A percentile compares a stretch with the other conserved stretches of the same genome.
These are phyloP conservation scores for Vigna radiata DNA, from an alignment of 306 rosid species.

Conservation along the genomic window DNA sequence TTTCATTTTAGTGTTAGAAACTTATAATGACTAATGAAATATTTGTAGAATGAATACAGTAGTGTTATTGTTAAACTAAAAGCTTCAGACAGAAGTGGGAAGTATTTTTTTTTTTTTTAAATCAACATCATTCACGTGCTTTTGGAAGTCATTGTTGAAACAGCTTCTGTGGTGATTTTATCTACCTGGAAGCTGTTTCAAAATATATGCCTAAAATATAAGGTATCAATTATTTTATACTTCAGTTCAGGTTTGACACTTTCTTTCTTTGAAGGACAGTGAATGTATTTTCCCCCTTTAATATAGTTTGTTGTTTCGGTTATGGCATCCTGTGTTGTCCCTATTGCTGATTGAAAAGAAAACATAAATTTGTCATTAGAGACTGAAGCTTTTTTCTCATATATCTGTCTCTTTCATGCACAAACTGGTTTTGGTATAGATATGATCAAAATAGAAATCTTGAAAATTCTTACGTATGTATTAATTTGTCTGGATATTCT, in stretches of 20 bases:
- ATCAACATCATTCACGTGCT: neutral
- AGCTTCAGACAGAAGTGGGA: neutral
- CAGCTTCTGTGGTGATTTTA: constrained; percentile 16
- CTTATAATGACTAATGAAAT: constrained; percentile 22
- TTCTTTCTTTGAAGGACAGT: neutral
- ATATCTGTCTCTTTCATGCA: neutral
- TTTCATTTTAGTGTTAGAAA: constrained; percentile 25
- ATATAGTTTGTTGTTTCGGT: constrained; percentile 9
- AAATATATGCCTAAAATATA: neutral
- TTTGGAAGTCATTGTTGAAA: constrained; percentile 19
- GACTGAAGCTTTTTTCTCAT: neutral
- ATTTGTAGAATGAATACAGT: neutral
- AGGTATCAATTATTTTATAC: neutral
- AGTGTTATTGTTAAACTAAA: no score
- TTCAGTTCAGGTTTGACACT: neutral
- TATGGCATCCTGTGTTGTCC: neutral
- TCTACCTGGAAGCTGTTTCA: neutral
- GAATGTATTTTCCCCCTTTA: neutral
- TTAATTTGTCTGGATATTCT: neutral
- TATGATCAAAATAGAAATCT: constrained; percentile 18
- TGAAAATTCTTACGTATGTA: neutral
- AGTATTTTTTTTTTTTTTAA: neutral
- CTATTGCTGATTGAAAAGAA: neutral
- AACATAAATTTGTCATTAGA: neutral
- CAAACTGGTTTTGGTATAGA: constrained; percentile 2